Evolutionary conservation across 140 eudicot species (phyloP), one percentile per base, ranked within the genome.

Genomic region (Erigeron philadelphicus): DNA sequence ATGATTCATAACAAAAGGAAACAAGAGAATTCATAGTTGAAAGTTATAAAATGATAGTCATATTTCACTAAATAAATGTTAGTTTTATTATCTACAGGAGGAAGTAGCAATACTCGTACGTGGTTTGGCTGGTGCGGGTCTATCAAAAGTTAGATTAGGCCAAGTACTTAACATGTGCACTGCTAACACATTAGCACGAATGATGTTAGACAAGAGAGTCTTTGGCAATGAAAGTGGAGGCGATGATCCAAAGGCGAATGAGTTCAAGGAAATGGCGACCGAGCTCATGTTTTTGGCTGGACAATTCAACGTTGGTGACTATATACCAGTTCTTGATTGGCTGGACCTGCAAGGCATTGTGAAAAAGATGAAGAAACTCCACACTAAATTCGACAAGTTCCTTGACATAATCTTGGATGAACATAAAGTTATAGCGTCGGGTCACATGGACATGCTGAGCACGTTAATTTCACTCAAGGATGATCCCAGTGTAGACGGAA

Each of bases 241-340:
- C 3, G 80, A 11, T 8, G 90, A 86, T 35, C 64, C 64, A 0
- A 82, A 86, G 70, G 86, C 96, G 6, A 91, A 86, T 31, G 98
- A 88, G 74, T 88, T 88, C 63, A 92, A 88, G 62, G 76, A 72
- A 31, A 92, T 86, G 98, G 96, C 88, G 76, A 86, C 82, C 67
- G 96, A 92, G 80, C 11, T 88, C 44, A 92, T 84, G 96, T 82
- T 59, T 12, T 68, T 88, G 48, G 95, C 90, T 9, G 95, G 98
- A 11, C 95, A 78, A 10, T 88, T 92, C 66, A 92, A 92, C 80
- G 48, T 92, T 8, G 95, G 96, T 3, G 98, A 92, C 31, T 92
- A 86, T 45, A 85, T 92, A 8, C 98, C 95, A 7, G 45, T 76
- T 12, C 87, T 92, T 10, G 96, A 88, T 13, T 42, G 85, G 69